Evolutionary conservation across 805 yeast genomes (phyloP), one percentile per base, ranked within the genome.

Genomic region (Starmerella apis): DNA sequence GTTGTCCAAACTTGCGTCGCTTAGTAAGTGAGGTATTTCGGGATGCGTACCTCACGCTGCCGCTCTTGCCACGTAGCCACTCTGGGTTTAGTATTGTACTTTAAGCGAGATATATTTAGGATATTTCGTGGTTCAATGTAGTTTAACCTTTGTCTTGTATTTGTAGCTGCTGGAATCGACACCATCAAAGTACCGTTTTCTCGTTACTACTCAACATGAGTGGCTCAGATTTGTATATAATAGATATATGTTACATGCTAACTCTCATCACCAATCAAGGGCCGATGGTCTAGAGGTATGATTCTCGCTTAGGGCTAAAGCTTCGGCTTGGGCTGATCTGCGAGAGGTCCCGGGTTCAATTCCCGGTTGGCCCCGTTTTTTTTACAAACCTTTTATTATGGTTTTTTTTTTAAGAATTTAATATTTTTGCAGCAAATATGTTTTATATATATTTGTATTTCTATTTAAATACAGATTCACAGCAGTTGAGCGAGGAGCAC

Each of bases 321-420:
- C 33, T n/a, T 13, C 3, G n/a, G 43, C 43, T 24, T 2, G 9
- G 18, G 23, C n/a, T 27, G 24, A 25, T 41, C 3, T 41, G 44
- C 44, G 44, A 41, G 44, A 41, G 44, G 44, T 41, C 44, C 44
- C 44, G 44, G 44, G 44, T 41, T 41, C 44, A 41, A 41, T 41
- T 41, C 44, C 44, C 44, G 44, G 44, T 41, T 41, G 44, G 44
- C 44, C 44, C 44, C 44, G 7, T 41, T 25, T 41, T 41, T 38
- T 37, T 37, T 8, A 27, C 30, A 11, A 27, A 11, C 30, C 30
- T 9, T 27, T 27, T 11, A 27, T 27, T 11, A 27, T 27, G n/a
- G n/a, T n/a, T n/a, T n/a, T n/a, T n/a, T n/a, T n/a, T n/a, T n/a
- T n/a, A n/a, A n/a, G n/a, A n/a, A n/a, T n/a, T n/a, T n/a, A n/a